These are phyloP conservation scores for Flueggea neowawraea DNA, from an alignment of 441 rosid genomes.

Conservation along the genomic window DNA sequence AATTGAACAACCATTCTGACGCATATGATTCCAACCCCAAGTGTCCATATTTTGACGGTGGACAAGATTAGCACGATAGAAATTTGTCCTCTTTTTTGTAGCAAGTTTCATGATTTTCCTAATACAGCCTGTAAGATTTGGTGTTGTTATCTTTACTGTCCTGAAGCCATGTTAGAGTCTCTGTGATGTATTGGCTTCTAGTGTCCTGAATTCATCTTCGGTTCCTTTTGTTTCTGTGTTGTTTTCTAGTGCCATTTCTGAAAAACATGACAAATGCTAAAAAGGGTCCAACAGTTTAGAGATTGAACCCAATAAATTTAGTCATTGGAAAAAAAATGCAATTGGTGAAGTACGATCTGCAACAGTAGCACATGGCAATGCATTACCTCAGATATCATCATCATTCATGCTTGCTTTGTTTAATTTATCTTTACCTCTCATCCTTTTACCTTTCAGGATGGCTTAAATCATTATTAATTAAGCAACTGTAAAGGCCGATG, in stretches of 20 bases:
- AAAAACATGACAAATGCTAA: no score
- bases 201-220: constrained; percentile 6
- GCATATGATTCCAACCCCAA: constrained; percentile 4
- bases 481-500: constrained; percentile 8
- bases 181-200: constrained; percentile 7
- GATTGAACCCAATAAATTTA: no score
- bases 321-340: background rate
- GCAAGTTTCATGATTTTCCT: constrained; percentile 3
- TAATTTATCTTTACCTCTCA: no score
- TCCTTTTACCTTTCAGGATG: no score
- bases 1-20: background rate
- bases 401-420: background rate
- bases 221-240: constrained; percentile 7
- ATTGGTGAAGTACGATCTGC: constrained; percentile 5
- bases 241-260: constrained; percentile 1
- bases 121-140: constrained; percentile 6
- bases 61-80: constrained; percentile 17
- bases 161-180: constrained; percentile 8
- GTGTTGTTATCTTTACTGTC: constrained; percentile 1
- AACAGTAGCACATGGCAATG: constrained; percentile 18
- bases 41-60: constrained; percentile 17
- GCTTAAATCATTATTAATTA: constrained; percentile 3
- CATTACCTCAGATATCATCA: constrained; percentile 15
- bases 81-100: background rate
- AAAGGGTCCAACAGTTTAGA: no score